Conservation (phyloP, 2,329 filamentous ascomycete species). For the Purpureocillium lavendulum region DNA sequence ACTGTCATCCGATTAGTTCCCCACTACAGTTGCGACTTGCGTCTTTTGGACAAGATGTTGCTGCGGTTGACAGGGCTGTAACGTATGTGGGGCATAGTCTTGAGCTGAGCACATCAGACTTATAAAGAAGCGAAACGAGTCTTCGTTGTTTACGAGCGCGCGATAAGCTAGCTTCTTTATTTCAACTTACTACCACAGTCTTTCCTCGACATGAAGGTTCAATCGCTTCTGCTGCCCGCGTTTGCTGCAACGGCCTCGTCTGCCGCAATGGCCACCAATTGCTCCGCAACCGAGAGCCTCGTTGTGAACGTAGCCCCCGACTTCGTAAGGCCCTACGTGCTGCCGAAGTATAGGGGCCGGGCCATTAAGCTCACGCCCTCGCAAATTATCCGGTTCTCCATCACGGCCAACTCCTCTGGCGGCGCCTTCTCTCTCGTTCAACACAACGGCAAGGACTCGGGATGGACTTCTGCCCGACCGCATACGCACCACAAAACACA, state of each 20-base stretch:
- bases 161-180: no score
- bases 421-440: conserved; percentile 14
- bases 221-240: no score
- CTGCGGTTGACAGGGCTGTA: no score
- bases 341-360: conserved; percentile 13
- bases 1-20: no score
- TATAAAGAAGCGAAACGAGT: no score
- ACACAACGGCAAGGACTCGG: conserved; percentile 8
- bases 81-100: no score
- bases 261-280: background rate
- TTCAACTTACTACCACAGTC: no score
- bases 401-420: conserved; percentile 13
- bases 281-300: conserved; percentile 5
- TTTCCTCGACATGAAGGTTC: no score
- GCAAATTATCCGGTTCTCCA: conserved; percentile 13
- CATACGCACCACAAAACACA: conserved; percentile 10
- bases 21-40: no score
- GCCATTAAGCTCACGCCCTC: conserved; percentile 12
- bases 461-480: conserved; percentile 10
- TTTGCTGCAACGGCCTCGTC: background rate
- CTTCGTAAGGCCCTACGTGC: conserved; percentile 13
- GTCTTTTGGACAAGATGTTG: no score
- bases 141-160: no score
- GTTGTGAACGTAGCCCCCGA: conserved; percentile 11
- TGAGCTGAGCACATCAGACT: no score